phyloP scores from a whole-genome alignment of 495 filamentous ascomycete genomes.

The Lineolata rhizophorae region DNA sequence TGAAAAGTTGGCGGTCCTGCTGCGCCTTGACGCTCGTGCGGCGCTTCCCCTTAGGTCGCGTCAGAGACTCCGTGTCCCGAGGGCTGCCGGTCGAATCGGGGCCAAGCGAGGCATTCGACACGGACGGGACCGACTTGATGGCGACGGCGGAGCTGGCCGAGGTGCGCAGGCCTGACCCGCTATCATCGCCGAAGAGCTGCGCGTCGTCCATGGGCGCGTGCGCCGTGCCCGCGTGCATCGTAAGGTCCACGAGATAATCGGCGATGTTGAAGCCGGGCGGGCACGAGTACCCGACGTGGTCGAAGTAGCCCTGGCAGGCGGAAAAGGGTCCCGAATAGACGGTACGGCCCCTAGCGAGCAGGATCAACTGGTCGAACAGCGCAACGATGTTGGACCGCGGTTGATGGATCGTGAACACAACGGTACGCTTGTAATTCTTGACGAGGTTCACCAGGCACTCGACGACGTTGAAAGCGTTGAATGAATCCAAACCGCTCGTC shows the following conservation, averaged over 20 bases:
- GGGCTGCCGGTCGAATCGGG: constrained; percentile 30
- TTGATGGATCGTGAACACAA: constrained; percentile 97
- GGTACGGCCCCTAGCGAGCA: constrained; percentile 70
- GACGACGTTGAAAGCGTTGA: constrained; percentile 91
- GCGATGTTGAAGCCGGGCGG: constrained; percentile 97
- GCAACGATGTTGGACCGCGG: constrained; percentile 99
- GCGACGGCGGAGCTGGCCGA: constrained; percentile 56
- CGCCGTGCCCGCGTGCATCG: constrained; percentile 67
- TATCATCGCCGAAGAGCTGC: constrained; percentile 20
- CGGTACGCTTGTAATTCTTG: constrained; percentile 85
- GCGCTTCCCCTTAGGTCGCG: constrained; percentile 42
- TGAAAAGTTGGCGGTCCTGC: constrained; percentile 81
- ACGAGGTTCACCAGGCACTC: constrained; percentile 90
- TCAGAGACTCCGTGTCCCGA: constrained; percentile 21
- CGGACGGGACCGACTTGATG: constrained; percentile 77
- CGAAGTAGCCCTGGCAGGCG: constrained; percentile 81
- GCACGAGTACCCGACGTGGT: constrained; percentile 71
- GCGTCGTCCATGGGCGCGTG: constrained; percentile 32
- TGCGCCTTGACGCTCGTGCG: constrained; percentile 54
- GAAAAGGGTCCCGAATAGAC: constrained; percentile 87
- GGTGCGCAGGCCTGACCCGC: constrained; percentile 14
- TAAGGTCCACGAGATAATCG: constrained; percentile 89
- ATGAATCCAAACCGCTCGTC: constrained; percentile 86
- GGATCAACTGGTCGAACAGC: constrained; percentile 83
- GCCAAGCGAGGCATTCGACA: constrained; percentile 42